Evolutionary conservation across 768 basidiomycete genomes (phyloP).

Genomic region (Auriculariales sp.): DNA sequence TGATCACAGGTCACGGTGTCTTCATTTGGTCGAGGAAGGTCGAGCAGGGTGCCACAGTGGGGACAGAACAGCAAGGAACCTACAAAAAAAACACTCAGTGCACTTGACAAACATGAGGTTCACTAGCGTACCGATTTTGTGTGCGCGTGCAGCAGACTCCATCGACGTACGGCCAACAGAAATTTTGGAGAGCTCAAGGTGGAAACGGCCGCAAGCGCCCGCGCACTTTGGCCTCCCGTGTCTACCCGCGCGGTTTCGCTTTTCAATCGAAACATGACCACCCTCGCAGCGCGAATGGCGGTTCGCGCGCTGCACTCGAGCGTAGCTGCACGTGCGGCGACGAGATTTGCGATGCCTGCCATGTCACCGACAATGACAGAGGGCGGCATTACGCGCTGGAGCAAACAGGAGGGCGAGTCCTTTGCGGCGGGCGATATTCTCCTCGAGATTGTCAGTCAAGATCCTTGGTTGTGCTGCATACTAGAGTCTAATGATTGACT

Average conservation of each 20-base stretch:
- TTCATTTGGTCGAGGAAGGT: slow-evolving; percentile 63
- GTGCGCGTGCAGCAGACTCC: slow-evolving; percentile 13
- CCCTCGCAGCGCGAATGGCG: background rate
- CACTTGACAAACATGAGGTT: background rate
- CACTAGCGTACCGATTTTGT: slow-evolving; percentile 31
- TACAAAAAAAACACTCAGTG: slow-evolving; percentile 12
- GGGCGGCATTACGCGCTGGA: slow-evolving; percentile 85
- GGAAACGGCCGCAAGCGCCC: too few relatives aligned
- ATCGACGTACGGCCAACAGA: too few relatives aligned
- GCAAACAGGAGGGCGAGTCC: slow-evolving; percentile 69
- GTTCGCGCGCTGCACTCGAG: slow-evolving; percentile 35
- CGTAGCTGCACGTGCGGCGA: slow-evolving; percentile 39
- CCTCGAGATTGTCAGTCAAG: slow-evolving; percentile 64
- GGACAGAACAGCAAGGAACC: slow-evolving; percentile 94
- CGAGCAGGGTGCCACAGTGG: slow-evolving; percentile 78
- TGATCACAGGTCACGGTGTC: slow-evolving; percentile 73
- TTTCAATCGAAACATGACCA: too few relatives aligned
- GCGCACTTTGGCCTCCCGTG: too few relatives aligned
- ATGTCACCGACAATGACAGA: slow-evolving; percentile 98
- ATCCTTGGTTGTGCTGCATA: slow-evolving; percentile 5
- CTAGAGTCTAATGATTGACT: background rate
- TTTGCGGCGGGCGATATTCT: slow-evolving; percentile 75
- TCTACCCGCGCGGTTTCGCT: too few relatives aligned
- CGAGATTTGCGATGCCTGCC: slow-evolving; percentile 81
- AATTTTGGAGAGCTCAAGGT: too few relatives aligned